A percentile compares a stretch with the other conserved stretches of the same genome.
phyloP scores from a whole-genome alignment of 495 filamentous ascomycete species.

The Talaromyces thailandensis region DNA sequence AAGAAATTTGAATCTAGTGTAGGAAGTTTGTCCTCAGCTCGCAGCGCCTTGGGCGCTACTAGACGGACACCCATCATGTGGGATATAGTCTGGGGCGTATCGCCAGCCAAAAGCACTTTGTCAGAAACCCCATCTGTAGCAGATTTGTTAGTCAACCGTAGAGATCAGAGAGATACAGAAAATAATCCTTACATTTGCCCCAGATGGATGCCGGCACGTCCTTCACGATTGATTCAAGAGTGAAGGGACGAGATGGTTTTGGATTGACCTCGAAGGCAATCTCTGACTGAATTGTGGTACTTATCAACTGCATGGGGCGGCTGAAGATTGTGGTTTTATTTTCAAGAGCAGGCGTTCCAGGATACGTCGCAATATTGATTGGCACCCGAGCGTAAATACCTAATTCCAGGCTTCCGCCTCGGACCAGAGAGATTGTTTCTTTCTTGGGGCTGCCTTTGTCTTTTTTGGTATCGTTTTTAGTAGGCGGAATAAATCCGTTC shows the following conservation, averaged over 20 bases:
- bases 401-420: background rate
- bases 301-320: background rate
- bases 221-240: background rate
- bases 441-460: too few relatives aligned
- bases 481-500: background rate
- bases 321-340: background rate
- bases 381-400: background rate
- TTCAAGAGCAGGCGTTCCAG: background rate
- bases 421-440: background rate
- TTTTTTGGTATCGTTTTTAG: background rate
- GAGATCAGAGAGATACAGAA: too few relatives aligned
- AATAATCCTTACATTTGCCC: background rate
- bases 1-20: background rate
- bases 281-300: background rate
- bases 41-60: background rate
- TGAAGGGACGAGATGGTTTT: background rate
- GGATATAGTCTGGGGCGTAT: background rate
- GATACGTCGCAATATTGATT: background rate
- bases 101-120: background rate
- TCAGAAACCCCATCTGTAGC: background rate
- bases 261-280: background rate
- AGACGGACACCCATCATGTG: background rate
- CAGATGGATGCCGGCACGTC: background rate
- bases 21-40: background rate
- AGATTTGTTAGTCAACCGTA: too few relatives aligned